Evolutionary conservation across 1,284 basidiomycete genomes (phyloP).

Genomic region (Athelia psychrophila): DNA sequence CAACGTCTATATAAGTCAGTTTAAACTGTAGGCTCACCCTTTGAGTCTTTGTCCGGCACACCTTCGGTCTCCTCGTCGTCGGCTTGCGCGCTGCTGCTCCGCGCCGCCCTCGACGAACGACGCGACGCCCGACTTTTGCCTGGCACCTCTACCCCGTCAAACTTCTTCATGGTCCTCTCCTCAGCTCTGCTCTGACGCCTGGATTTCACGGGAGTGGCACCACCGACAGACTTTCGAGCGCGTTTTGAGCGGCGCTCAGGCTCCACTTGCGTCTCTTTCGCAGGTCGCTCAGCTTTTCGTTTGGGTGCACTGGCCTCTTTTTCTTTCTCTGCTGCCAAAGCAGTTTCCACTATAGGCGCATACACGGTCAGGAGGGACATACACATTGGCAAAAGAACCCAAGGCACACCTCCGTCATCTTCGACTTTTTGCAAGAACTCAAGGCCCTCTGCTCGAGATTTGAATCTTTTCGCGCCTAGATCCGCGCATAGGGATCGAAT

Average conservation of each 20-base stretch:
- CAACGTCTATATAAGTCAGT: no score
- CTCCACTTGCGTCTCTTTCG: neutral
- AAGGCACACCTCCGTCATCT: neutral
- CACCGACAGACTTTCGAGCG: neutral
- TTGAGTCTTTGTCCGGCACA: neutral
- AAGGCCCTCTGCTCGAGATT: neutral
- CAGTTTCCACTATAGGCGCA: neutral
- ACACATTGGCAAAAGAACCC: neutral
- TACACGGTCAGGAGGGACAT: neutral
- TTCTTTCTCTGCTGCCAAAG: neutral
- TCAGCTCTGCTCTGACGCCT: neutral
- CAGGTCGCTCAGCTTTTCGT: neutral
- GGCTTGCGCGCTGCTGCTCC: neutral
- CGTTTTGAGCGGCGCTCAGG: constrained; percentile 1
- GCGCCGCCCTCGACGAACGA: neutral
- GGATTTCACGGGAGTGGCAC: neutral
- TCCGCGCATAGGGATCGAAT: neutral
- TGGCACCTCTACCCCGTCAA: neutral
- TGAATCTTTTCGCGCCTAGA: neutral
- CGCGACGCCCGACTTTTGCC: neutral
- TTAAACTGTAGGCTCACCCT: no score
- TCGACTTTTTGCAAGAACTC: neutral
- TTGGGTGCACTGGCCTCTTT: neutral
- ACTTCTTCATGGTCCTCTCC: neutral
- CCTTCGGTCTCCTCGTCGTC: neutral